Evolutionary conservation across 1,284 basidiomycete species (phyloP).

Genomic region (Flammula alnicola): DNA sequence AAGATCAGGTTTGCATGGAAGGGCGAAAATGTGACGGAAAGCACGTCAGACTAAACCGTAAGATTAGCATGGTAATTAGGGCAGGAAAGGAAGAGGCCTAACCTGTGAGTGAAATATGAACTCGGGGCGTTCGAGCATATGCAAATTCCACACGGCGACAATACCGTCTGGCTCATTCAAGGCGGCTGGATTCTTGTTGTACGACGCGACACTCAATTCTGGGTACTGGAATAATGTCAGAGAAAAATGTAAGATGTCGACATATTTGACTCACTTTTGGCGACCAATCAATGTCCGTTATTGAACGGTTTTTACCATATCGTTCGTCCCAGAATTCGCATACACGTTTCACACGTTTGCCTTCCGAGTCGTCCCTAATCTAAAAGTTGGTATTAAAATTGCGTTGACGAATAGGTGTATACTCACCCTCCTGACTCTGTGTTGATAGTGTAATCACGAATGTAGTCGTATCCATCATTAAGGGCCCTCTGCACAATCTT

Average conservation of each 20-base stretch:
- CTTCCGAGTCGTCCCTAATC: slow-evolving; percentile 85
- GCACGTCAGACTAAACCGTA: slow-evolving; percentile 83
- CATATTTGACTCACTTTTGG: slow-evolving; percentile 67
- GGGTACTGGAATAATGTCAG: slow-evolving; percentile 69
- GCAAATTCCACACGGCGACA: slow-evolving; percentile 97
- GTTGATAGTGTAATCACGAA: slow-evolving; percentile 91
- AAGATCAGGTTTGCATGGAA: slow-evolving; percentile 98
- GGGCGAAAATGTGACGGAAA: slow-evolving; percentile 95
- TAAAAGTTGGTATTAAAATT: background rate
- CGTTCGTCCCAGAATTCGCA: slow-evolving; percentile 91
- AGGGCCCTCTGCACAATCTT: slow-evolving; percentile 96
- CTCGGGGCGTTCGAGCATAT: slow-evolving; percentile 93
- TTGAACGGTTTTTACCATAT: slow-evolving; percentile 88
- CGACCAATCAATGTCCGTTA: slow-evolving; percentile 98
- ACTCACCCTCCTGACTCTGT: slow-evolving; percentile 76
- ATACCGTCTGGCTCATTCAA: slow-evolving; percentile 95
- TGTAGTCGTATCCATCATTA: slow-evolving; percentile 96
- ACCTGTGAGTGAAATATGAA: slow-evolving; percentile 98
- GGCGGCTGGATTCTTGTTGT: slow-evolving; percentile 93
- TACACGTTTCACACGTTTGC: slow-evolving; percentile 83
- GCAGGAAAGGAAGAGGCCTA: slow-evolving; percentile 27
- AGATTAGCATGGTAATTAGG: slow-evolving; percentile 18
- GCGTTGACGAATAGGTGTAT: background rate
- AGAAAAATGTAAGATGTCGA: background rate
- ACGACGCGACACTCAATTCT: slow-evolving; percentile 92